phyloP scores from a whole-genome alignment of 1,284 basidiomycete species.

The Ustilago trichophora region DNA sequence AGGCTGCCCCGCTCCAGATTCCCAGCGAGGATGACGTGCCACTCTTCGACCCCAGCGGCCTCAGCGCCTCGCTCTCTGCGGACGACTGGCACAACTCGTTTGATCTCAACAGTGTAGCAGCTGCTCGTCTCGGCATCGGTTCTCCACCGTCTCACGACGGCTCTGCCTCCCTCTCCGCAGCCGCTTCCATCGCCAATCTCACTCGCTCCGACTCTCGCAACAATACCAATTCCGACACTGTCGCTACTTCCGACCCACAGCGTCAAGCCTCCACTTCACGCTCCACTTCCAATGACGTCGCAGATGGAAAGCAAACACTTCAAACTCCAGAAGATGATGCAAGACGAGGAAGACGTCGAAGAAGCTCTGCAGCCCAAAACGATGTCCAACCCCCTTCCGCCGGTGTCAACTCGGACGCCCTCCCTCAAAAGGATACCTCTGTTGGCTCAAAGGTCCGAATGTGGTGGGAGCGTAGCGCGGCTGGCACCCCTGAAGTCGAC shows the following conservation, averaged over 20 bases:
- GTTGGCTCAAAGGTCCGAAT: slow-evolving; percentile 45
- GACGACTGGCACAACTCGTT: slow-evolving; percentile 50
- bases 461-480: slow-evolving; percentile 48
- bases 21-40: slow-evolving; percentile 49
- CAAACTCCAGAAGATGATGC: not conserved
- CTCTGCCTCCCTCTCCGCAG: slow-evolving; percentile 17
- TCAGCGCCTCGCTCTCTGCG: slow-evolving; percentile 47
- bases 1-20: slow-evolving; percentile 39
- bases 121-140: slow-evolving; percentile 41
- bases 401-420: not conserved
- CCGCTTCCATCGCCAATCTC: slow-evolving; percentile 26
- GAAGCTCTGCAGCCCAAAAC: slow-evolving; percentile 26
- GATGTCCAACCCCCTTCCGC: not conserved
- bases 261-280: slow-evolving; percentile 2
- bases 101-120: slow-evolving; percentile 44
- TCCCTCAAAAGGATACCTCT: slow-evolving; percentile 33
- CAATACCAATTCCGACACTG: slow-evolving; percentile 8
- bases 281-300: slow-evolving; percentile 9
- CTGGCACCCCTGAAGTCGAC: slow-evolving; percentile 14
- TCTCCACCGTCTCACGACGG: slow-evolving; percentile 30
- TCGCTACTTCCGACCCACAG: slow-evolving; percentile 3
- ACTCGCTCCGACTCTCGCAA: slow-evolving; percentile 34
- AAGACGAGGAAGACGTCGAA: slow-evolving; percentile 31
- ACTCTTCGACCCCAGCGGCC: slow-evolving; percentile 47
- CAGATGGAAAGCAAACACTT: not conserved